A percentile compares a stretch with the other conserved stretches of the same genome.
Conservation (phyloP, 495 filamentous ascomycete species). For the Hyaloscypha finlandica region DNA sequence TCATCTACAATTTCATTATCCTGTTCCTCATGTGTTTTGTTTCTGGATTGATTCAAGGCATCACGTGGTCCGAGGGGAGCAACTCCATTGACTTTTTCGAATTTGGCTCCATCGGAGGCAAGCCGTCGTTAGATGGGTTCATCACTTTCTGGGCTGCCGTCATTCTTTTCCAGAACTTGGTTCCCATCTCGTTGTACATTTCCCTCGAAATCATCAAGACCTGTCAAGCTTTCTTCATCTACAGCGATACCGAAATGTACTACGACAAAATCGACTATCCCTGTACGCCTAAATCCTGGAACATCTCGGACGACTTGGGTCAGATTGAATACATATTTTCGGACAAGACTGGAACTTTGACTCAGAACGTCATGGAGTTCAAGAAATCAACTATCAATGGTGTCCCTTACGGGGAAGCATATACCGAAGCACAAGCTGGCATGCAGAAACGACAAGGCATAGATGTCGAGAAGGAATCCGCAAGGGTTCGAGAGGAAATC, state of each 20-base stretch:
- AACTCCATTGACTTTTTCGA: conserved; percentile 84
- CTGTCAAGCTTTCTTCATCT: conserved; percentile 94
- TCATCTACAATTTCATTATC: conserved; percentile 94
- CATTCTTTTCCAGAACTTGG: conserved; percentile 97
- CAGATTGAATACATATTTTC: conserved; percentile 99
- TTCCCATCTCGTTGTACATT: conserved; percentile 97
- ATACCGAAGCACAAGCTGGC: conserved; percentile 93
- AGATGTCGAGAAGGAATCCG: conserved; percentile 78
- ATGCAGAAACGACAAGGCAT: conserved; percentile 91
- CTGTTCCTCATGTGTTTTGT: conserved; percentile 89
- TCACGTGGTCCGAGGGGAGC: conserved; percentile 72
- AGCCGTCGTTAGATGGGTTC: conserved; percentile 78
- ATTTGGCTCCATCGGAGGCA: conserved; percentile 79
- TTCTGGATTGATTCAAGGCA: conserved; percentile 80
- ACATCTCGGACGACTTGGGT: conserved; percentile 96
- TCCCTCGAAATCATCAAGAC: conserved; percentile 95
- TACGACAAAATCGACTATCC: conserved; percentile 91
- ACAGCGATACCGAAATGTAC: conserved; percentile 94
- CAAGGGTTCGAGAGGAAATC: conserved; percentile 74
- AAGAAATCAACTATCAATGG: conserved; percentile 97
- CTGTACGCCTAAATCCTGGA: conserved; percentile 98
- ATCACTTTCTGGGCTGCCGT: conserved; percentile 95
- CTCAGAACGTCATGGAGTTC: conserved; percentile 99
- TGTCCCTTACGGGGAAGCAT: conserved; percentile 92
- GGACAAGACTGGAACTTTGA: conserved; percentile 97